Base-by-base conservation (phyloP, 768 basidiomycete genomes). In the Xerocomellus dryophilus region DNA sequence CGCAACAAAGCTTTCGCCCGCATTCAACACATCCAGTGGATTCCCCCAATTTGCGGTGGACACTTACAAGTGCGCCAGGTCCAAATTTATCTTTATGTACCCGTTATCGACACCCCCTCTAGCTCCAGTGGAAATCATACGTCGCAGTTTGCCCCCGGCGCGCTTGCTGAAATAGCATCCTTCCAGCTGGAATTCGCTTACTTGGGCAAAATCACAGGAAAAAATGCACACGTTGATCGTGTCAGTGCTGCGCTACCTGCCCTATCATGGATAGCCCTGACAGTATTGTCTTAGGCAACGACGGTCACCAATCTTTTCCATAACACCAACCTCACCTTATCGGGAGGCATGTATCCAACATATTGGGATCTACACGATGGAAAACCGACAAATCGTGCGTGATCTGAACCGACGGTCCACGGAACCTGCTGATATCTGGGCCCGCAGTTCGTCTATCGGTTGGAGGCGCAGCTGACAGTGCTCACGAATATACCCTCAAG, bases 121-220 rank as follows among this genome's bases (percentile, higher is more conserved):
- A 50, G 43, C 23, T 44, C 38, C 5, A 60, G 57, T 18, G 54
- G 8, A 35, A 35, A n/a, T 7, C 41, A 25, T 1, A 41, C 14
- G 7, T 4, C 52, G 4, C 75, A 77, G 0, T 55, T 68, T 0
- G 70, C 73, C 47, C 65, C 75, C 14, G 78, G 77, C 12, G 63
- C 76, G 10, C 69, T 88, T n/a, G 90, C 93, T 0, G 93, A 97
- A 68, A 84, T 93, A 39, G 89, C 83, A 4, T 90, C 82, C 41
- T 75, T 88, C 51, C 91, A 94, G 65, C 66, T 96, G 46, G 94
- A 96, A 68, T 90, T 92, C 66, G 80, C 86, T 51, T 93, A 93
- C 60, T 78, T 95, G 2, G 87, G 88, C 2, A 85, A 88, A 58
- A 67, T 85, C 10, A 93, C 90, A 1, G 88, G 87, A 2, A 85